phyloP scores from a whole-genome alignment of 148 eudicot species.

The Rhododendron griersonianum region DNA sequence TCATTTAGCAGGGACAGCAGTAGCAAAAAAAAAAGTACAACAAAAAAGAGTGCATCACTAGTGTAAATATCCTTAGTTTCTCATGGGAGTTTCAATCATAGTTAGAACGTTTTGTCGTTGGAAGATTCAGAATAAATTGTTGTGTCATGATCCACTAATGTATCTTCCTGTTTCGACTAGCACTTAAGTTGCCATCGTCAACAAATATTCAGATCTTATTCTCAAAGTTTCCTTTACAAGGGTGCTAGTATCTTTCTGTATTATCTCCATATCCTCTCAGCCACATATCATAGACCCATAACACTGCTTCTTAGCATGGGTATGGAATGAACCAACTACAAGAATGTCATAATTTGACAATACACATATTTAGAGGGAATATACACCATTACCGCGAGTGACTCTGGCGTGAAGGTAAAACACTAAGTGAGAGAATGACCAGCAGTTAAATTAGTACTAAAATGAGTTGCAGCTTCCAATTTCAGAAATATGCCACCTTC shows the following conservation, averaged over 20 bases:
- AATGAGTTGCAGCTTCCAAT: background rate
- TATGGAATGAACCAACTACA: background rate
- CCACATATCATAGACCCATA: background rate
- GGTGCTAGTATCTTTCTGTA: background rate
- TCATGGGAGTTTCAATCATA: background rate
- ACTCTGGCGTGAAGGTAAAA: background rate
- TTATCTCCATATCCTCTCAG: background rate
- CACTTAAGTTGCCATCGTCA: background rate
- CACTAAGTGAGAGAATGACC: background rate
- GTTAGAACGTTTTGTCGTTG: background rate
- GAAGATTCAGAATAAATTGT: no score
- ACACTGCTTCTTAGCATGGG: background rate
- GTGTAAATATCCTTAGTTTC: background rate
- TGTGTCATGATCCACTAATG: background rate
- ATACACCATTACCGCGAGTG: background rate
- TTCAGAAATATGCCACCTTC: conserved; percentile 4
- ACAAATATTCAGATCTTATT: background rate
- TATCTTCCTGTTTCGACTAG: background rate
- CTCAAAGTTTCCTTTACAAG: background rate
- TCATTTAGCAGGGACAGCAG: conserved; percentile 7
- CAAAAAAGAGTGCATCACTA: background rate
- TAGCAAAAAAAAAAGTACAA: background rate
- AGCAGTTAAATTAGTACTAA: background rate
- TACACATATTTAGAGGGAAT: no score
- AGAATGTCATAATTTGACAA: background rate